Conservation (phyloP, 805 yeast species). For the Cyberlindnera subsufficiens region DNA sequence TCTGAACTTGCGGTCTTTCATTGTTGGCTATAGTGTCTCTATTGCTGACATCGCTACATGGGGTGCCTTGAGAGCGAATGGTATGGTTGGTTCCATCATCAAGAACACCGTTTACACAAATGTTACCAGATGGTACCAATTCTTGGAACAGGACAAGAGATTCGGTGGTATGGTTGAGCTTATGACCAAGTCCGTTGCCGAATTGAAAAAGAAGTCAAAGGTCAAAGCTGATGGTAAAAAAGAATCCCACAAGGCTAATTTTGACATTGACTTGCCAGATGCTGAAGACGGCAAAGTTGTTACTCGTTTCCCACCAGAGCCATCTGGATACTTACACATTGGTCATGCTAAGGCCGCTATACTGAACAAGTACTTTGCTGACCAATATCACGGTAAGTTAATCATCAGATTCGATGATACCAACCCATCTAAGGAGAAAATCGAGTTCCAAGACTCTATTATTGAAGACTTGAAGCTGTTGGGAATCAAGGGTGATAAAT, state of each 20-base stretch:
- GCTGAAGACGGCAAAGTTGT: slow-evolving; percentile 95
- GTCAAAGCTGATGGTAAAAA: slow-evolving; percentile 41
- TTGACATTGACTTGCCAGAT: slow-evolving; percentile 85
- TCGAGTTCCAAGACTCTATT: slow-evolving; percentile 90
- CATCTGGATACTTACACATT: slow-evolving; percentile 97
- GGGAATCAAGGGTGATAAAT: slow-evolving; percentile 87
- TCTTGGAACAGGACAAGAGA: slow-evolving; percentile 57
- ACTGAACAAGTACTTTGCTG: slow-evolving; percentile 93
- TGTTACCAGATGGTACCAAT: slow-evolving; percentile 89
- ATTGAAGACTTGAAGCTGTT: slow-evolving; percentile 84
- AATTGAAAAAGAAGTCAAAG: slow-evolving; percentile 65
- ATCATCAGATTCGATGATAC: slow-evolving; percentile 98
- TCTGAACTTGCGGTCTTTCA: slow-evolving; percentile 77
- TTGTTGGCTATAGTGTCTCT: slow-evolving; percentile 61
- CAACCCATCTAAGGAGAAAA: slow-evolving; percentile 94
- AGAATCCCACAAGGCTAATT: slow-evolving; percentile 89
- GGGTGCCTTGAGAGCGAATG: slow-evolving; percentile 93
- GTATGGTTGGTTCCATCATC: slow-evolving; percentile 85
- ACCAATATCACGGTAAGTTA: slow-evolving; percentile 91
- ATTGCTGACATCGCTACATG: slow-evolving; percentile 83
- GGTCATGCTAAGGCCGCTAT: slow-evolving; percentile 99
- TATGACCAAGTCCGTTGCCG: slow-evolving; percentile 63
- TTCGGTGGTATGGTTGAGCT: slow-evolving; percentile 68
- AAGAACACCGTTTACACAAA: slow-evolving; percentile 81
- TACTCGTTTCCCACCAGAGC: slow-evolving; percentile 99